These are phyloP conservation scores for Rhinocladiella similis DNA, from an alignment of 2,329 filamentous ascomycete genomes.

Conservation along the genomic window DNA sequence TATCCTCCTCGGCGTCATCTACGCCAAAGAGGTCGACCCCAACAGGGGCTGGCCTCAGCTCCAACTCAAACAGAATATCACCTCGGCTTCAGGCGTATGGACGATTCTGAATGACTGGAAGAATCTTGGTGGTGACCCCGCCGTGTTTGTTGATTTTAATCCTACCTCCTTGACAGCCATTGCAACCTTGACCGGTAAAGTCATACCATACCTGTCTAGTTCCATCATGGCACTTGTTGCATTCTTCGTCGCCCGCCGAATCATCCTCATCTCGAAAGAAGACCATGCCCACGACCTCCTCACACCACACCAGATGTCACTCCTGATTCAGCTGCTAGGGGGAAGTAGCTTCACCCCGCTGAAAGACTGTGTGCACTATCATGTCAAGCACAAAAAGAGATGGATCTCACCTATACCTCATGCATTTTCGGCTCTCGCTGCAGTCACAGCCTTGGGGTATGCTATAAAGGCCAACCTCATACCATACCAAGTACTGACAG, in stretches of 20 bases:
- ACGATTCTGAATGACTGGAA: neutral
- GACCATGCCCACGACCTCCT: conserved; percentile 5
- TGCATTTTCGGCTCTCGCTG: conserved; percentile 6
- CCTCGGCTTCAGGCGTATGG: neutral
- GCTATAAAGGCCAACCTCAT: too few species aligned
- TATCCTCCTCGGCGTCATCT: neutral
- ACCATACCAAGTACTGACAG: neutral
- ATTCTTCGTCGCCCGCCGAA: conserved; percentile 15
- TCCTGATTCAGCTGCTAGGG: conserved; percentile 6
- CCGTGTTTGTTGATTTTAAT: conserved; percentile 20
- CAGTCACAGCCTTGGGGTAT: conserved; percentile 2
- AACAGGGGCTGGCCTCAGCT: neutral
- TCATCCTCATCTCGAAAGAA: conserved; percentile 13
- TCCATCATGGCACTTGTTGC: conserved; percentile 17
- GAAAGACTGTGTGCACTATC: conserved; percentile 2
- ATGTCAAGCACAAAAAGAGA: conserved; percentile 2
- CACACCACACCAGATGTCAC: conserved; percentile 6
- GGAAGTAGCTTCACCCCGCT: conserved; percentile 7
- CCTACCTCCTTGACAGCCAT: conserved; percentile 18
- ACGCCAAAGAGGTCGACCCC: neutral
- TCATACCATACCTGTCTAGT: conserved; percentile 19
- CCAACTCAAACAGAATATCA: neutral
- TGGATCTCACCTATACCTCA: conserved; percentile 5
- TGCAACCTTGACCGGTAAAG: conserved; percentile 14
- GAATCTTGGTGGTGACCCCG: conserved; percentile 11